These are phyloP conservation scores for Leptosphaerulina australis DNA, from an alignment of 2,329 filamentous ascomycete genomes.

Conservation along the genomic window DNA sequence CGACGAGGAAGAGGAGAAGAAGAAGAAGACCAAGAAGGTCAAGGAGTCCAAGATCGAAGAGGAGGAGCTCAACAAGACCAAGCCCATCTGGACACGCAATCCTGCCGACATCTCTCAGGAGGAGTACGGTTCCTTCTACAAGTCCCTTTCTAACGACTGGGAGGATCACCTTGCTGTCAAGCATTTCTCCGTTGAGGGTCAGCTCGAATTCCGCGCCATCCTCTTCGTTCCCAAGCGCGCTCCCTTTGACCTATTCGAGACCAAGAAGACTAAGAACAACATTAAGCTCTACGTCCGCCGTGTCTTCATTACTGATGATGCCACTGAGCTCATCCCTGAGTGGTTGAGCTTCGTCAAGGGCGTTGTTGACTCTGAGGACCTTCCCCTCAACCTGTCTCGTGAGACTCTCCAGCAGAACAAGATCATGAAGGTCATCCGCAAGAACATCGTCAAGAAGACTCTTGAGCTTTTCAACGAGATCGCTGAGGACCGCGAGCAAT, in stretches of 20 bases:
- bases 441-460: slow-evolving; percentile 99
- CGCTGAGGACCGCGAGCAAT: slow-evolving; percentile 98
- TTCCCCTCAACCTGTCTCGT: slow-evolving; percentile 98
- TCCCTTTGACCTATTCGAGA: slow-evolving; percentile 99
- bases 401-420: slow-evolving; percentile 99
- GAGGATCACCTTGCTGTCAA: slow-evolving; percentile 99
- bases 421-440: slow-evolving; percentile 99
- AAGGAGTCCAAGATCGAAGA: slow-evolving; percentile 99
- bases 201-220: slow-evolving; percentile 99
- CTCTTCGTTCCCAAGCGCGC: slow-evolving; percentile 99
- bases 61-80: slow-evolving; percentile 99
- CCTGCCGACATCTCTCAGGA: slow-evolving; percentile 92
- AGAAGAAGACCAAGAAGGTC: slow-evolving; percentile 98
- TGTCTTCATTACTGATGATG: slow-evolving; percentile 99
- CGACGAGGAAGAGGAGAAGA: slow-evolving; percentile 81
- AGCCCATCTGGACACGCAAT: slow-evolving; percentile 99
- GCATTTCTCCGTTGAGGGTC: slow-evolving; percentile 99
- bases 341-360: slow-evolving; percentile 99
- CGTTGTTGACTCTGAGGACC: slow-evolving; percentile 99
- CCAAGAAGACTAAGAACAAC: slow-evolving; percentile 99
- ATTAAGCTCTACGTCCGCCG: slow-evolving; percentile 99
- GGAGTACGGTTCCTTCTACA: slow-evolving; percentile 99
- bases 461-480: slow-evolving; percentile 99
- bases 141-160: slow-evolving; percentile 99
- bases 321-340: slow-evolving; percentile 98